phyloP scores from a whole-genome alignment of 345 rosid genomes.

The Capsella bursapastoris region DNA sequence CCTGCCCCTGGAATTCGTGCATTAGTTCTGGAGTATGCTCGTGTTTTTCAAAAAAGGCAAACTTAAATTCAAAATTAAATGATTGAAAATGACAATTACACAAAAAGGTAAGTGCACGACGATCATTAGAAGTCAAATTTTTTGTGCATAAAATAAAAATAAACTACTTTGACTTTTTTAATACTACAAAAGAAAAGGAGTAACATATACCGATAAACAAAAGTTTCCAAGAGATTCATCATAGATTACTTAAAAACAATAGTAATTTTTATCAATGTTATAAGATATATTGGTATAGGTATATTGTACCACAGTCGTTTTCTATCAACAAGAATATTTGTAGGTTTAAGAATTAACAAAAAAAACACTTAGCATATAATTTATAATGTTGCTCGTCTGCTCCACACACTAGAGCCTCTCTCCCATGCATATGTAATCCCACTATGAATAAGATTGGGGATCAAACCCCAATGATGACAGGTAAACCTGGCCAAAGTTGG shows the following conservation, averaged over 20 bases:
- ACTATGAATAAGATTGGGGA: background rate
- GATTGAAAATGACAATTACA: slow-evolving; percentile 39
- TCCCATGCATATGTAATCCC: background rate
- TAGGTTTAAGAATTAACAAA: too few relatives aligned
- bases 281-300: too few relatives aligned
- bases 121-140: slow-evolving; percentile 38
- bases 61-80: slow-evolving; percentile 39
- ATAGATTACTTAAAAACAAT: too few relatives aligned
- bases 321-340: too few relatives aligned
- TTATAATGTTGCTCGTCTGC: background rate
- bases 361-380: too few relatives aligned
- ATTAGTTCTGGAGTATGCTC: slow-evolving; percentile 27
- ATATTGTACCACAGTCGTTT: too few relatives aligned
- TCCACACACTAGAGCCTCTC: background rate
- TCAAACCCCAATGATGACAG: background rate
- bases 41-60: slow-evolving; percentile 30
- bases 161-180: slow-evolving; percentile 23
- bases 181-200: background rate
- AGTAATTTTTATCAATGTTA: too few relatives aligned
- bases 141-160: background rate
- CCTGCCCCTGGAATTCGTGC: slow-evolving; percentile 36
- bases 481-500: slow-evolving; percentile 11
- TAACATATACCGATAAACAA: slow-evolving; percentile 7
- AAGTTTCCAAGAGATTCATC: background rate
- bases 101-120: slow-evolving; percentile 24